Conservation (phyloP, 1,284 basidiomycete genomes). For the Neonothopanus nambi region DNA sequence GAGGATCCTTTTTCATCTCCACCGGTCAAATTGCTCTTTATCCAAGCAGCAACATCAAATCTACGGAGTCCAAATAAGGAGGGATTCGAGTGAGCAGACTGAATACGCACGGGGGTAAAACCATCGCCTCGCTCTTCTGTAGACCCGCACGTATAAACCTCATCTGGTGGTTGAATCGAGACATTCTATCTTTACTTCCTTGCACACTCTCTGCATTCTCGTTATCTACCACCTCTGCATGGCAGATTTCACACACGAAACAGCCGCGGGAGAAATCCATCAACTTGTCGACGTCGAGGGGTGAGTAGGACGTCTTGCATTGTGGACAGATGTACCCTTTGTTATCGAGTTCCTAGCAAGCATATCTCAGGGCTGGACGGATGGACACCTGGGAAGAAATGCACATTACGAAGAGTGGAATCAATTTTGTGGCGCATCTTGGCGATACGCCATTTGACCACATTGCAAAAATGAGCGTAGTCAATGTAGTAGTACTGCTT, state of each 20-base stretch:
- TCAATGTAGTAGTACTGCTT: slow-evolving; percentile 96
- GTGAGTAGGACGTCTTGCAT: slow-evolving; percentile 84
- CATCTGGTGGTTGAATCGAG: slow-evolving; percentile 92
- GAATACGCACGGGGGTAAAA: slow-evolving; percentile 68
- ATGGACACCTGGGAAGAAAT: slow-evolving; percentile 24
- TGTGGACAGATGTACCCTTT: slow-evolving; percentile 95
- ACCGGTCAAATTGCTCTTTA: slow-evolving; percentile 66
- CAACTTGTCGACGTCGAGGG: slow-evolving; percentile 84
- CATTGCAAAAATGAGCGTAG: slow-evolving; percentile 93
- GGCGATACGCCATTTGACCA: slow-evolving; percentile 97
- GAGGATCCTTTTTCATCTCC: slow-evolving; percentile 55
- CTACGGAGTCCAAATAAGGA: slow-evolving; percentile 36
- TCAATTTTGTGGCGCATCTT: slow-evolving; percentile 93
- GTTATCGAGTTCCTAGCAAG: slow-evolving; percentile 83
- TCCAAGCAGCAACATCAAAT: slow-evolving; percentile 82
- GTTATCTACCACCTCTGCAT: slow-evolving; percentile 85
- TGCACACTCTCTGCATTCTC: slow-evolving; percentile 85
- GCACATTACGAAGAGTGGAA: slow-evolving; percentile 79
- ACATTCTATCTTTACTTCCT: slow-evolving; percentile 92
- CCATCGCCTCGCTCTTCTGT: slow-evolving; percentile 87
- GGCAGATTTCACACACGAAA: slow-evolving; percentile 79
- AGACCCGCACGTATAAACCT: slow-evolving; percentile 85
- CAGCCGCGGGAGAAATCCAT: slow-evolving; percentile 66
- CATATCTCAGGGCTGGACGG: slow-evolving; percentile 9
- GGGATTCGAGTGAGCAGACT: slow-evolving; percentile 1